A percentile compares a stretch with the other conserved stretches of the same genome.
Evolutionary conservation across 169 alveolate species (phyloP).

Genomic region (Plasmodium yoelii): DNA sequence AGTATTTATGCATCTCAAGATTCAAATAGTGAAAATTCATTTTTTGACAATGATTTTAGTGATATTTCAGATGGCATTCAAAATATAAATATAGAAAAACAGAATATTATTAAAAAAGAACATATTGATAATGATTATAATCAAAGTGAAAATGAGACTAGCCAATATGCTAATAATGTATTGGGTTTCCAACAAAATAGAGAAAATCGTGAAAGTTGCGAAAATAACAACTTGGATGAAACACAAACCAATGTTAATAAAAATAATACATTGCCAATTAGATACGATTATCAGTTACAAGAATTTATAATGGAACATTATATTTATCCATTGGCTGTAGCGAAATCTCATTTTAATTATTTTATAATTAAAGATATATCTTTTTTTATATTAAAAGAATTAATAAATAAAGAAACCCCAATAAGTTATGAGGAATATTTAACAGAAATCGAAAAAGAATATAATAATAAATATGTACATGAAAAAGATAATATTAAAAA

Average conservation of each 20-base stretch:
- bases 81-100: background rate
- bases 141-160: background rate
- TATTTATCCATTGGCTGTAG: slow-evolving; percentile 87
- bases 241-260: background rate
- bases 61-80: slow-evolving; percentile 19
- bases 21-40: slow-evolving; percentile 56
- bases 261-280: slow-evolving; percentile 16
- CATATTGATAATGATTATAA: background rate
- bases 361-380: slow-evolving; percentile 88
- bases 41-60: slow-evolving; percentile 53
- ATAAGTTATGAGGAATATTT: slow-evolving; percentile 71
- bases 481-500: slow-evolving; percentile 54
- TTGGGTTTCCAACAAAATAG: background rate
- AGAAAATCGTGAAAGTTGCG: background rate
- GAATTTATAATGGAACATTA: slow-evolving; percentile 91
- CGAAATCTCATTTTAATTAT: slow-evolving; percentile 88
- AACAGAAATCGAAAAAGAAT: slow-evolving; percentile 52
- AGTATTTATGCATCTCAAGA: slow-evolving; percentile 68
- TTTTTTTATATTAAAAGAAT: slow-evolving; percentile 82
- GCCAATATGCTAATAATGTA: background rate
- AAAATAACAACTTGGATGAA: background rate
- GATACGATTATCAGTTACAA: slow-evolving; percentile 86
- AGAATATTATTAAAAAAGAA: background rate
- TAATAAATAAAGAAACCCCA: slow-evolving; percentile 27
- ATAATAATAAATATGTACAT: slow-evolving; percentile 21